phyloP scores from a whole-genome alignment of 2,329 filamentous ascomycete species.

The Pestalotiopsis sp. region DNA sequence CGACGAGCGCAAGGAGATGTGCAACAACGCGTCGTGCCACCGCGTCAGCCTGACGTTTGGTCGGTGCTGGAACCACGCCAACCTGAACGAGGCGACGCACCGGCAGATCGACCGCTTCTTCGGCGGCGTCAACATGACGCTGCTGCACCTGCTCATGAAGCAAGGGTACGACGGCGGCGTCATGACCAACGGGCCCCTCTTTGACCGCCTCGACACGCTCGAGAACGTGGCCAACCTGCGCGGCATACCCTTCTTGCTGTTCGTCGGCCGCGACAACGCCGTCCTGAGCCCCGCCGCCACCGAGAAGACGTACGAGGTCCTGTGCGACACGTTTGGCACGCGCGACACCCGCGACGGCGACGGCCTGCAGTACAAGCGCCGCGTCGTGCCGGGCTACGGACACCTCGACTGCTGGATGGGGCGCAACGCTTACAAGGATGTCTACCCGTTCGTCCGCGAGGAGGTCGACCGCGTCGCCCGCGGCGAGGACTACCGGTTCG shows the following conservation, averaged over 20 bases:
- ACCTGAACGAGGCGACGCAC: conserved; percentile 69
- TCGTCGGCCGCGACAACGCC: conserved; percentile 58
- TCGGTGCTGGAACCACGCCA: conserved; percentile 65
- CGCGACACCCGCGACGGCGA: conserved; percentile 27
- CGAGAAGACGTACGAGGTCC: conserved; percentile 53
- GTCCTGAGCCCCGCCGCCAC: conserved; percentile 58
- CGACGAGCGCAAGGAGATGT: conserved; percentile 56
- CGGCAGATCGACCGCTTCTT: conserved; percentile 63
- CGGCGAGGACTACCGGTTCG: conserved; percentile 43
- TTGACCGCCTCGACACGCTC: conserved; percentile 47
- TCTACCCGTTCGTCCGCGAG: conserved; percentile 58
- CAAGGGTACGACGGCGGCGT: conserved; percentile 55
- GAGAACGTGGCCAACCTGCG: conserved; percentile 53
- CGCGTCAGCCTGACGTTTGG: conserved; percentile 63
- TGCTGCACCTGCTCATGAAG: conserved; percentile 58
- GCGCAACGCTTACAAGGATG: conserved; percentile 59
- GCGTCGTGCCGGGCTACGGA: conserved; percentile 59
- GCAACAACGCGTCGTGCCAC: conserved; percentile 64
- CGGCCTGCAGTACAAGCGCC: conserved; percentile 50
- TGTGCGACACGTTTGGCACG: conserved; percentile 54
- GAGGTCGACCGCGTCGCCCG: conserved; percentile 57
- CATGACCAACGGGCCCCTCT: conserved; percentile 53
- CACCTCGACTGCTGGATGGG: conserved; percentile 68
- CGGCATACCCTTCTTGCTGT: conserved; percentile 58
- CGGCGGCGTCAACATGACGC: conserved; percentile 63